These are phyloP conservation scores for Moricandia moricandioides DNA, from an alignment of 345 rosid species.

Conservation along the genomic window DNA sequence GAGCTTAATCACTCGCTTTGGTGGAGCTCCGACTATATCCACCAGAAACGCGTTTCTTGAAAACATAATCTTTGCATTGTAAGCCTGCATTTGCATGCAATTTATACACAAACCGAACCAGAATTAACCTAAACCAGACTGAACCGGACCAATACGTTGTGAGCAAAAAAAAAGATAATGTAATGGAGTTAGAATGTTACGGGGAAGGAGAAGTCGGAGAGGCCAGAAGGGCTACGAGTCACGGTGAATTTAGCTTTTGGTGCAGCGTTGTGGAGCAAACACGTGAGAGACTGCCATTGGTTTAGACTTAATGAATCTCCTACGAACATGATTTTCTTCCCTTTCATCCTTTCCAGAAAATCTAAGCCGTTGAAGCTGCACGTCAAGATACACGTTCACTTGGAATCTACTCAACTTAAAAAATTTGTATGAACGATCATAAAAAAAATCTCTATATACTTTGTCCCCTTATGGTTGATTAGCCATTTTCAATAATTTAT, in stretches of 20 bases:
- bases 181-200: constrained; percentile 30
- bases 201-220: constrained; percentile 58
- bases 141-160: background rate
- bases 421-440: background rate
- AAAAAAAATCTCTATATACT: background rate
- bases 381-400: constrained; percentile 5
- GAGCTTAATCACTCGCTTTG: constrained; percentile 46
- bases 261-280: constrained; percentile 65
- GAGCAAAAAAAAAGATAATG: background rate
- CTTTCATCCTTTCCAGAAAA: constrained; percentile 44
- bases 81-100: constrained; percentile 42
- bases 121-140: background rate
- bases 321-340: constrained; percentile 72
- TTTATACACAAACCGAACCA: background rate
- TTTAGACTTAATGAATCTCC: constrained; percentile 85
- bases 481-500: background rate
- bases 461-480: background rate
- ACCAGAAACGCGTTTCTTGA: constrained; percentile 74
- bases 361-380: constrained; percentile 59
- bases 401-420: background rate
- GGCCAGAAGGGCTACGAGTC: constrained; percentile 40
- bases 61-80: constrained; percentile 46
- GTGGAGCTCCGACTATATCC: constrained; percentile 44
- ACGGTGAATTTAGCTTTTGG: constrained; percentile 38
- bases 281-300: constrained; percentile 88